A percentile compares a stretch with the other conserved stretches of the same genome.
phyloP scores from a whole-genome alignment of 768 basidiomycete genomes.

The Tylopilus sp. region DNA sequence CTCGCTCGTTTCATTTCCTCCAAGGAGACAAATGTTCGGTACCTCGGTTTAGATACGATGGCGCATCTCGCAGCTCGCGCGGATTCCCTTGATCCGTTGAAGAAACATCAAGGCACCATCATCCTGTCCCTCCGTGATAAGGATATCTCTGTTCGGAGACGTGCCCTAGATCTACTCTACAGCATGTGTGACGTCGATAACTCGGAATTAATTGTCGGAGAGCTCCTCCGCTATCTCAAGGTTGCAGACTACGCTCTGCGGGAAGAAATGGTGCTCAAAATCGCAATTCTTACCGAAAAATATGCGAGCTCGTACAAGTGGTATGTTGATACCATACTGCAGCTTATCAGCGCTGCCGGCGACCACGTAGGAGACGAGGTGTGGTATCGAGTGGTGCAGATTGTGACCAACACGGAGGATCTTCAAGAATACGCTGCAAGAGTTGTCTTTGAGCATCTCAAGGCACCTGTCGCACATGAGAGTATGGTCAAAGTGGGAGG shows the following conservation, averaged over 20 bases:
- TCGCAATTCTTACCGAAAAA: constrained; percentile 98
- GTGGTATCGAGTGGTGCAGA: constrained; percentile 99
- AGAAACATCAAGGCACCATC: constrained; percentile 94
- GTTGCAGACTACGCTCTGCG: constrained; percentile 96
- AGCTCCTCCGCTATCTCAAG: constrained; percentile 87
- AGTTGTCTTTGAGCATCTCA: constrained; percentile 87
- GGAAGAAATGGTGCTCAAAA: constrained; percentile 99
- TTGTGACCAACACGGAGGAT: constrained; percentile 98
- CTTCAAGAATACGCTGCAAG: constrained; percentile 94
- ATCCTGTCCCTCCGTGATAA: constrained; percentile 93
- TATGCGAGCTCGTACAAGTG: constrained; percentile 97
- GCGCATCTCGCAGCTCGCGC: constrained; percentile 95
- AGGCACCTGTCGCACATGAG: constrained; percentile 82
- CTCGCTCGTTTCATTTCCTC: constrained; percentile 96
- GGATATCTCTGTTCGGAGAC: constrained; percentile 92
- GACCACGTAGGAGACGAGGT: constrained; percentile 99
- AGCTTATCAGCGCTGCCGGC: constrained; percentile 93
- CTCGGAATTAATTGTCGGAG: constrained; percentile 93
- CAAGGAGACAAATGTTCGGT: constrained; percentile 97
- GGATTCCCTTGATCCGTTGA: constrained; percentile 88
- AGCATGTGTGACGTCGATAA: constrained; percentile 99
- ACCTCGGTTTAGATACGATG: constrained; percentile 97
- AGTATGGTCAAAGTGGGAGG: constrained; percentile 96
- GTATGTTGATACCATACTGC: constrained; percentile 98
- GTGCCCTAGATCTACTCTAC: constrained; percentile 93